phyloP scores from a whole-genome alignment of 2,329 filamentous ascomycete species.

The Exophiala sideris region DNA sequence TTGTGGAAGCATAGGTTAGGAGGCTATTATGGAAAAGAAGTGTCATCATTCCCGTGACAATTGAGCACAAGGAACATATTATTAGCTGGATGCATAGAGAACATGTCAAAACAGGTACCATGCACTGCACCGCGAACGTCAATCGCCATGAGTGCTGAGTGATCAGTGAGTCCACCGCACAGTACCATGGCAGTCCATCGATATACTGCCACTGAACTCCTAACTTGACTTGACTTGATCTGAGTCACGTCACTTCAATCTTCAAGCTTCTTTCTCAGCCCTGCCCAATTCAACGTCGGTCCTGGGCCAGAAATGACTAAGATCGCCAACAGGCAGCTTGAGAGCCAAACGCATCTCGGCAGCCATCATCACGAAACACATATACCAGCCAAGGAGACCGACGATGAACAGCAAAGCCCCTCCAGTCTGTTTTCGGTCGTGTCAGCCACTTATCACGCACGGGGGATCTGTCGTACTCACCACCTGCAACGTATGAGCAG shows the following conservation, averaged over 20 bases:
- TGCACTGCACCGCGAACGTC: no score
- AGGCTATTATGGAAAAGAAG: no score
- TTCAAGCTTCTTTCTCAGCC: conserved; percentile 1
- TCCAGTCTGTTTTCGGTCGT: conserved; percentile 13
- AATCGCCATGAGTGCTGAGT: no score
- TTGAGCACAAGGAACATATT: no score
- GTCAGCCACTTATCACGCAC: neutral
- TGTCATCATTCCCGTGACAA: no score
- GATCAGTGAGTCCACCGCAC: no score
- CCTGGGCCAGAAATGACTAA: conserved; percentile 26
- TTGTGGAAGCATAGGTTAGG: no score
- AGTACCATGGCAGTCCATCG: no score
- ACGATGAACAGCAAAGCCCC: conserved; percentile 26
- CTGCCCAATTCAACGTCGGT: conserved; percentile 23
- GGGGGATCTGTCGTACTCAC: conserved; percentile 4
- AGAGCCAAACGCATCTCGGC: conserved; percentile 26
- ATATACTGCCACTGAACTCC: neutral
- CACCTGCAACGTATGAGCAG: conserved; percentile 22
- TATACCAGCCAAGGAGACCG: conserved; percentile 25
- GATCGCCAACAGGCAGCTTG: conserved; percentile 25
- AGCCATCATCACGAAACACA: conserved; percentile 29
- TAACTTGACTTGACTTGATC: neutral
- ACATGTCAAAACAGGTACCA: no score
- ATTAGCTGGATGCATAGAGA: no score
- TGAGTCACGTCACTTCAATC: neutral